These are phyloP conservation scores for Plasmodium falciparum DNA, from an alignment of 169 alveolate species.

Conservation along the genomic window DNA sequence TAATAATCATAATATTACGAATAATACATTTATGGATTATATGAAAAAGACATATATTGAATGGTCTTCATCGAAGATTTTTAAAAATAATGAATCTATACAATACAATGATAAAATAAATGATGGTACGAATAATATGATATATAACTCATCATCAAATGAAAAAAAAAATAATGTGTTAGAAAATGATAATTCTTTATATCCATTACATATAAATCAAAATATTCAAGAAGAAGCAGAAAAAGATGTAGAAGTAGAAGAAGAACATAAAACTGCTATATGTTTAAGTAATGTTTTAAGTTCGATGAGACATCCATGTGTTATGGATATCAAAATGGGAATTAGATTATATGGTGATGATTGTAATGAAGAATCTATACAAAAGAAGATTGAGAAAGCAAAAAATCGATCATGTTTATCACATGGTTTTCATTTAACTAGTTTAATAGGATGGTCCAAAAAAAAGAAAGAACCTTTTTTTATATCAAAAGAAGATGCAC, in stretches of 20 bases:
- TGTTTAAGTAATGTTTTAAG: conserved; percentile 78
- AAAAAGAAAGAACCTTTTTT: conserved; percentile 62
- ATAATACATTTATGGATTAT: too few relatives aligned
- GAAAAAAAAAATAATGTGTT: not conserved
- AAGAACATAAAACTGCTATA: conserved; percentile 71
- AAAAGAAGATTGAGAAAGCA: conserved; percentile 80
- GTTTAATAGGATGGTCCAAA: conserved; percentile 81
- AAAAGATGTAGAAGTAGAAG: not conserved
- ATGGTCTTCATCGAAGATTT: too few relatives aligned
- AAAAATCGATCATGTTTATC: conserved; percentile 75
- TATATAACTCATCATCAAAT: not conserved
- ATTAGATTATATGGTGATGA: conserved; percentile 82
- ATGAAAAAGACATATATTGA: too few relatives aligned
- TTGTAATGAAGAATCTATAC: conserved; percentile 74
- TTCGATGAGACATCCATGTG: conserved; percentile 83
- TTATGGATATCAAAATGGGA: conserved; percentile 85
- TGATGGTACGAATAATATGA: too few relatives aligned
- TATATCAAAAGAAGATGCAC: conserved; percentile 78
- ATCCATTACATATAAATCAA: too few relatives aligned
- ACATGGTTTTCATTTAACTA: conserved; percentile 84
- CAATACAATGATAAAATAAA: too few relatives aligned
- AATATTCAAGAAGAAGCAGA: not conserved
- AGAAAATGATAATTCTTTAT: too few relatives aligned
- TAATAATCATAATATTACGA: not conserved
- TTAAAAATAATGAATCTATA: too few relatives aligned